Base-by-base conservation (phyloP, 345 rosid genomes). In the Schrenkiella parvula region DNA sequence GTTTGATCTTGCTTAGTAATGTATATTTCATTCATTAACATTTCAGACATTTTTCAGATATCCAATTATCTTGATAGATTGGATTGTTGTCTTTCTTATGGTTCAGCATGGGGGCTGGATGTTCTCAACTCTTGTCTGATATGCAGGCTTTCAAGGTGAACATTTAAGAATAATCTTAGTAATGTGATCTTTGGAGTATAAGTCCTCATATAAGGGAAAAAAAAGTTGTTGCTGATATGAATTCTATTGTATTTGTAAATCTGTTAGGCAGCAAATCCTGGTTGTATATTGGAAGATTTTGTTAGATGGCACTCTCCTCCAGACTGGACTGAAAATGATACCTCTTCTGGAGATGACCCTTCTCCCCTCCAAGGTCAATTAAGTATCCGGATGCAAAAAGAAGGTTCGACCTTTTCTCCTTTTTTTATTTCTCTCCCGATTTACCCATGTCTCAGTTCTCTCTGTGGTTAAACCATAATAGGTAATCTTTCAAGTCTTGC, bases 281-380 rank as follows among this genome's bases (percentile, higher is more conserved):
- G 99, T 6, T 91, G 99, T 85, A 84, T 87, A 53, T 81, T 95
- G 52, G 99, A 95, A 82, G 99, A 95, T 84, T 95, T 95, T 87
- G 96, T 95, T 60, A 84, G 99, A 84, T 95, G 99, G 99, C 91
- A 89, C 73, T 95, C 97, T 65, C 99, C 99, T 31, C 99, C 99
- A 29, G 99, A 95, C 84, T 95, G 99, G 99, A 82, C 86, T 42
- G 91, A 86, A 70, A 68, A 66, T 78, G 95, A 83, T 68, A 76
- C 70, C 42, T 59, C 59, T 25, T 76, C 77, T 66, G 90, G 86
- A 76, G 87, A 81, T 76, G 83, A 82, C 47, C 78, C 86, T 50
- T 81, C 79, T 37, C 79, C 73, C 18, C 25, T 46, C 70, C 86
- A 78, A 83, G 99, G 99, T 80, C 95, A 87, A 76, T 82, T 95